These are phyloP conservation scores for Monosporozyma solicola DNA, from an alignment of 805 yeast genomes.

Conservation along the genomic window DNA sequence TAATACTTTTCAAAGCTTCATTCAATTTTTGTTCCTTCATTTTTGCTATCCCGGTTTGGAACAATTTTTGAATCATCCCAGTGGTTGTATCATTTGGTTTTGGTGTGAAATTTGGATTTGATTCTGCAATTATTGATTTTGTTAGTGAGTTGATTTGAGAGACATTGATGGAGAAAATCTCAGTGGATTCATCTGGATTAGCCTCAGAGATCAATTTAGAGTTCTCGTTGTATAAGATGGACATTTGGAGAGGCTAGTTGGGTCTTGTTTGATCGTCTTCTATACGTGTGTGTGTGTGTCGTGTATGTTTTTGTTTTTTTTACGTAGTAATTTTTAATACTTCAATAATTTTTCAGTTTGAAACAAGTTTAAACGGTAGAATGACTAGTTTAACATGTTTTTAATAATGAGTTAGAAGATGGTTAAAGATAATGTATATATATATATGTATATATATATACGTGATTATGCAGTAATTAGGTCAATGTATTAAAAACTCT, in stretches of 20 bases:
- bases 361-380: not conserved
- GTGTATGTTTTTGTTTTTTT: not conserved
- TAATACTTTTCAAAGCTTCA: constrained; percentile 56
- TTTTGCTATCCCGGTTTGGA: constrained; percentile 49
- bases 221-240: constrained; percentile 21
- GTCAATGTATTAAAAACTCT: not conserved
- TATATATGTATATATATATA: not conserved
- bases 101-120: constrained; percentile 46
- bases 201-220: constrained; percentile 19
- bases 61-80: constrained; percentile 50
- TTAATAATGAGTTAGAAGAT: not conserved
- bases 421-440: not conserved
- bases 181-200: constrained; percentile 3
- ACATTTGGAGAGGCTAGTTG: not conserved
- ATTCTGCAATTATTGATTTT: constrained; percentile 26
- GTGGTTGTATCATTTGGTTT: constrained; percentile 46
- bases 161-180: constrained; percentile 16
- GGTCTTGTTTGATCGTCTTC: not conserved
- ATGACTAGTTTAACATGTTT: not conserved
- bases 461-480: not conserved
- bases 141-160: constrained; percentile 31
- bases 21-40: constrained; percentile 46
- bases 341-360: not conserved
- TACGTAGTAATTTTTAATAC: not conserved
- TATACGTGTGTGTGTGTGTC: not conserved